Base-by-base conservation (phyloP, 805 yeast genomes). In the Saturnispora quitensis region DNA sequence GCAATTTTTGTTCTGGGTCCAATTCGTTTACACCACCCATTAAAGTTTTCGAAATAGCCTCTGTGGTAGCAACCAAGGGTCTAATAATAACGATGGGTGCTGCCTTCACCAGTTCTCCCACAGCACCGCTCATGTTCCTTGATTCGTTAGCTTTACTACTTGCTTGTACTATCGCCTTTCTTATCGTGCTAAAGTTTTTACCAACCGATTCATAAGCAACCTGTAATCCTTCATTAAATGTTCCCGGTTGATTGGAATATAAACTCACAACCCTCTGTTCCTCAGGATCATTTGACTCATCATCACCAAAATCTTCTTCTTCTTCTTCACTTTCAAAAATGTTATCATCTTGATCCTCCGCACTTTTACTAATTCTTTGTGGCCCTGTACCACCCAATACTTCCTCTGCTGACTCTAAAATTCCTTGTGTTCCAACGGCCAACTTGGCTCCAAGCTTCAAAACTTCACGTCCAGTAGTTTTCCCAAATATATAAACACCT, bases 31-130 rank as follows among this genome's bases (percentile, higher is more conserved):
- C 81, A 7, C 90, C 74, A 1, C 98, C 98, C 69, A 88, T 76
- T 48, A 90, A 71, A 0, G 96, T 77, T 60, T 82, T 86, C 5
- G 91, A 84, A 6, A 90, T 74, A 0, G 95, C 96, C 63, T 89
- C 97, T 0, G 97, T 86, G 0, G 96, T 89, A 2, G 97, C 98
- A 59, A 90, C 89, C 55, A 89, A 75, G 2, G 97, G 97, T 43
- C 97, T 67, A 2, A 90, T 74, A 15, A 90, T 66, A 18, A 88
- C 82, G 15, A 88, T 79, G 0, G 97, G 97, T 1, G 95, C 80
- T 0, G 85, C 88, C 56, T 77, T 78, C 13, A 86, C 82, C 13
- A 89, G 72, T 1, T 88, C 82, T 18, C 73, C 67, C 0, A 87
- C 77, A 0, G 90, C 87, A 4, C 75, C 83, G 58, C 78, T 83